Evolutionary conservation across 225 moss, liverwort and hornwort genomes (phyloP).

Genomic region (Neckera pumila): DNA sequence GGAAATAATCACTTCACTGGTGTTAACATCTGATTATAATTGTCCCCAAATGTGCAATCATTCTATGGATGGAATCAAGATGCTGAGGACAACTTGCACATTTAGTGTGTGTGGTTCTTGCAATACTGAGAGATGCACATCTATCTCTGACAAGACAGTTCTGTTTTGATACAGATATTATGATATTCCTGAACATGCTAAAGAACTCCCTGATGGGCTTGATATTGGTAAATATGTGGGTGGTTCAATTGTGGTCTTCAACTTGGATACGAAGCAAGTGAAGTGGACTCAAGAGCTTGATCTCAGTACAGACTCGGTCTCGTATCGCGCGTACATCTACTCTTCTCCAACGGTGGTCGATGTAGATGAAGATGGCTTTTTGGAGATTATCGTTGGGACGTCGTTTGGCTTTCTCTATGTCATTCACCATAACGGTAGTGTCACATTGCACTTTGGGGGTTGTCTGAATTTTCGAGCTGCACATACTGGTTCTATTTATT

Average conservation of each 20-base stretch:
- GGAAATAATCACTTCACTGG: neutral
- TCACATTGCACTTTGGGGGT: neutral
- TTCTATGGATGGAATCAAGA: neutral
- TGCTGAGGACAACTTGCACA: neutral
- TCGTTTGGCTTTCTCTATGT: constrained; percentile 86
- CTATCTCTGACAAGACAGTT: neutral
- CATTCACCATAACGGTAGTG: constrained; percentile 57
- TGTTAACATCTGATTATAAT: neutral
- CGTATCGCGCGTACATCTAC: constrained; percentile 90
- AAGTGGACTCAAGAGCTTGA: constrained; percentile 82
- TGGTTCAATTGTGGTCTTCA: constrained; percentile 91
- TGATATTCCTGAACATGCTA: constrained; percentile 54
- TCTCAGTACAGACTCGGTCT: constrained; percentile 72
- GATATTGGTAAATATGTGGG: constrained; percentile 88
- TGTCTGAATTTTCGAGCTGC: neutral
- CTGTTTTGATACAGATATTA: constrained; percentile 51
- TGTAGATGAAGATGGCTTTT: constrained; percentile 73
- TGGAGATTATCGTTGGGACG: constrained; percentile 85
- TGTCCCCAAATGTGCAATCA: neutral
- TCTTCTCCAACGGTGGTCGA: constrained; percentile 94
- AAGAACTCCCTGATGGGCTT: constrained; percentile 74
- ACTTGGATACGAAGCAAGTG: constrained; percentile 86
- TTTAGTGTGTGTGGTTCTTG: neutral
- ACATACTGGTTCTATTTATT: neutral
- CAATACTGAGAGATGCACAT: neutral